Conservation (phyloP, 1,284 basidiomycete genomes). For the Cryptococcus hybrid region DNA sequence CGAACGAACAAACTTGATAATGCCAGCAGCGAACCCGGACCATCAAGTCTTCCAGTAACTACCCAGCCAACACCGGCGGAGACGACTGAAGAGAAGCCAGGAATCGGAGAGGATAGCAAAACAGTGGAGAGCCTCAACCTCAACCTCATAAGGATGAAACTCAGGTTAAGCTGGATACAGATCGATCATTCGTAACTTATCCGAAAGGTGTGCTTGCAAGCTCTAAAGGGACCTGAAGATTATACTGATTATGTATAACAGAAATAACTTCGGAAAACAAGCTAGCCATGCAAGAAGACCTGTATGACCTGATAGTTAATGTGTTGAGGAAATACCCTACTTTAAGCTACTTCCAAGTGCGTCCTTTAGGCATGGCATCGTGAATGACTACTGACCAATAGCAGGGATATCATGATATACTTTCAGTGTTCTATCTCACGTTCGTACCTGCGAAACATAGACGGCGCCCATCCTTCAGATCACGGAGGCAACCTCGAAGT, state of each 20-base stretch:
- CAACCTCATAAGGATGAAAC: conserved; percentile 72
- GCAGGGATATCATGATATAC: conserved; percentile 89
- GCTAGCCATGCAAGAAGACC: conserved; percentile 61
- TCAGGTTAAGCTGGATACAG: conserved; percentile 80
- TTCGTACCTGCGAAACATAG: conserved; percentile 44
- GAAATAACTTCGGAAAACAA: conserved; percentile 33
- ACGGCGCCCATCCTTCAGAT: no score
- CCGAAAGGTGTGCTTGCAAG: conserved; percentile 62
- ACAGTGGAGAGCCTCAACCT: no score
- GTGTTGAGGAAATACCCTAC: conserved; percentile 70
- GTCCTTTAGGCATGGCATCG: conserved; percentile 13
- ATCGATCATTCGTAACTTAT: conserved; percentile 85
- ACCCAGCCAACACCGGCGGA: no score
- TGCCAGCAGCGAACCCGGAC: no score
- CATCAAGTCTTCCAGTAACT: no score
- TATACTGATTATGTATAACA: conserved; percentile 1
- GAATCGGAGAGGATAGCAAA: no score
- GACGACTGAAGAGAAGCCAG: no score
- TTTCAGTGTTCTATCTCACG: conserved; percentile 80
- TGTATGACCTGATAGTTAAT: conserved; percentile 71
- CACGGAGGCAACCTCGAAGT: no score
- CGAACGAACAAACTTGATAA: no score
- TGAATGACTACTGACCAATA: neutral
- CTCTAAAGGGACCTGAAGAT: no score
- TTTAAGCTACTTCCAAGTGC: conserved; percentile 80